Evolutionary conservation across 2,329 filamentous ascomycete species (phyloP).

Genomic region (Fusarium sp.): DNA sequence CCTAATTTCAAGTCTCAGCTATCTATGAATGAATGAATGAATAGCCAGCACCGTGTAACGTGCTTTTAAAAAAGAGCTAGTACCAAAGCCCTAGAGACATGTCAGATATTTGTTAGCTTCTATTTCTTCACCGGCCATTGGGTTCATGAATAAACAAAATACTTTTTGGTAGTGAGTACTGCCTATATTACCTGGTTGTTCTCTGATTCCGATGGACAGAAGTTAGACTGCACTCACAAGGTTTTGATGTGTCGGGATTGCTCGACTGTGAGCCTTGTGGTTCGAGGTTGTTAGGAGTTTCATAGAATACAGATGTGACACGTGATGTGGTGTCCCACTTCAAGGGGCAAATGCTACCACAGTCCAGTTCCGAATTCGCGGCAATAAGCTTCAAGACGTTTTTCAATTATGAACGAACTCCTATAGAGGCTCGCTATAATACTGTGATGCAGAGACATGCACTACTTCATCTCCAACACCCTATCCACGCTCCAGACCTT

Average conservation of each 20-base stretch:
- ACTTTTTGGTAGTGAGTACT: neutral
- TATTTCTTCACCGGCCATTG: neutral
- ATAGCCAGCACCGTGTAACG: conserved; percentile 1
- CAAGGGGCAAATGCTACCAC: neutral
- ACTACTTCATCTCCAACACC: conserved; percentile 2
- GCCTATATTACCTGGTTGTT: neutral
- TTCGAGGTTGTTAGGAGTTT: neutral
- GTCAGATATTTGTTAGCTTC: neutral
- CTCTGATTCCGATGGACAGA: too few species aligned
- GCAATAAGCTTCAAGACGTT: neutral
- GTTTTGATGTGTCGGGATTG: neutral
- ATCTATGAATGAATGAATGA: neutral
- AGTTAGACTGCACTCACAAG: neutral
- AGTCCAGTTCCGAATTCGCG: neutral
- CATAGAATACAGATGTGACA: neutral
- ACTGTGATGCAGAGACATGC: conserved; percentile 5
- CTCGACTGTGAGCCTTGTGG: neutral
- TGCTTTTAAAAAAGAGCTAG: neutral
- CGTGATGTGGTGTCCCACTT: neutral
- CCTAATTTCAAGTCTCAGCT: neutral
- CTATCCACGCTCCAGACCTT: conserved; percentile 10
- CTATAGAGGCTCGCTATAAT: conserved; percentile 8
- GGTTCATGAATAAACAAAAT: neutral
- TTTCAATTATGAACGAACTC: conserved; percentile 19
- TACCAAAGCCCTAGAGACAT: conserved; percentile 13